phyloP scores from a whole-genome alignment of 208 protist genomes.

The Trypanosoma congolense region DNA sequence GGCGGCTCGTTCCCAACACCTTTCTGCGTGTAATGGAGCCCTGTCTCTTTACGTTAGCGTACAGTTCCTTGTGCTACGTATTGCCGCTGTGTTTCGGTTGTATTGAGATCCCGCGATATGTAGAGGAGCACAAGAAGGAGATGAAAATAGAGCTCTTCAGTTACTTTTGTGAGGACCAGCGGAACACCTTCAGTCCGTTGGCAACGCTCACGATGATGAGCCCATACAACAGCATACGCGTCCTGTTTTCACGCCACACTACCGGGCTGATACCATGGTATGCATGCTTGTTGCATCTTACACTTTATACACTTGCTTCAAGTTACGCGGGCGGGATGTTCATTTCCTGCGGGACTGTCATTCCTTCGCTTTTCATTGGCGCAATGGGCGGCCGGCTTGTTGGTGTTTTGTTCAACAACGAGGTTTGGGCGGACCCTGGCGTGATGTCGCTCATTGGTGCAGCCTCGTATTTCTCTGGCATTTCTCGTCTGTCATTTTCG shows the following conservation, averaged over 20 bases:
- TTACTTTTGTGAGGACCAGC: conserved; percentile 37
- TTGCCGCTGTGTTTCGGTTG: conserved; percentile 49
- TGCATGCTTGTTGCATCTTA: conserved; percentile 43
- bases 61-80: conserved; percentile 39
- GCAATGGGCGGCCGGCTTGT: conserved; percentile 44
- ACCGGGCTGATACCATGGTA: conserved; percentile 35
- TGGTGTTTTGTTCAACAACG: conserved; percentile 34
- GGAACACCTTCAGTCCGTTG: conserved; percentile 54
- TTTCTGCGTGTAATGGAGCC: conserved; percentile 56
- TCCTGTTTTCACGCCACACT: conserved; percentile 61
- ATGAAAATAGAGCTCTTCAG: conserved; percentile 53
- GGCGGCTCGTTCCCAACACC: conserved; percentile 32
- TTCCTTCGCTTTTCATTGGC: conserved; percentile 58
- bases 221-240: conserved; percentile 57
- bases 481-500: conserved; percentile 81
- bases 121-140: conserved; percentile 27
- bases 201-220: conserved; percentile 57
- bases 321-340: conserved; percentile 68
- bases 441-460: conserved; percentile 79
- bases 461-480: conserved; percentile 72
- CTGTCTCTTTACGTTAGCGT: conserved; percentile 38
- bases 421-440: conserved; percentile 63
- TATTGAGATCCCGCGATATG: conserved; percentile 31
- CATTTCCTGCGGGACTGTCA: conserved; percentile 67
- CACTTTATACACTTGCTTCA: conserved; percentile 59